Percentiles rank a stretch among this genome's conserved stretches.
Conservation (phyloP, 768 basidiomycete genomes). For the Phanerochaete carnosa region DNA sequence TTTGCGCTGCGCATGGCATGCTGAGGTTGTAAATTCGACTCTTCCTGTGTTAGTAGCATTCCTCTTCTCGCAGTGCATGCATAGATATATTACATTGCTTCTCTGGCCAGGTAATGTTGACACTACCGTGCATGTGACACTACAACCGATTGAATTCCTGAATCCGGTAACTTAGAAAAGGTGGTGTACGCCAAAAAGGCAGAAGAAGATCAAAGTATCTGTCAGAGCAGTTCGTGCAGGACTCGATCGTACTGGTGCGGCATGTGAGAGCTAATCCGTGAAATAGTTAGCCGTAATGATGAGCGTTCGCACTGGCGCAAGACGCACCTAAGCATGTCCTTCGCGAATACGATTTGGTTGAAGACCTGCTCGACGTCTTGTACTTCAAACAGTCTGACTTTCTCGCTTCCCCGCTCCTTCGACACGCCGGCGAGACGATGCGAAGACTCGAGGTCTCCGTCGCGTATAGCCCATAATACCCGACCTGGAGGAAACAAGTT, state of each 20-base stretch:
- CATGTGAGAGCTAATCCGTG: conserved; percentile 40
- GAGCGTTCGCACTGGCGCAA: background rate
- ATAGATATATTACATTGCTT: conserved; percentile 6
- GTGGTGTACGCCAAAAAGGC: background rate
- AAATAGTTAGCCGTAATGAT: conserved; percentile 21
- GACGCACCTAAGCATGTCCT: conserved; percentile 75
- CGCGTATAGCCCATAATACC: conserved; percentile 76
- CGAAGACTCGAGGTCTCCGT: conserved; percentile 62
- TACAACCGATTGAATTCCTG: background rate
- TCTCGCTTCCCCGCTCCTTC: conserved; percentile 33
- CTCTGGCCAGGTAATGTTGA: conserved; percentile 7
- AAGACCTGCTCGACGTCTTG: conserved; percentile 75
- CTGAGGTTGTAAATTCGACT: background rate
- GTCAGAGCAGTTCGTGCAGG: conserved; percentile 55
- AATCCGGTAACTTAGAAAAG: background rate
- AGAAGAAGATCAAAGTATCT: background rate
- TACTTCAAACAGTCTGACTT: conserved; percentile 74
- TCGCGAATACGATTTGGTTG: conserved; percentile 75
- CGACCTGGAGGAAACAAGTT: conserved; percentile 75
- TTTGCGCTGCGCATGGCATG: background rate
- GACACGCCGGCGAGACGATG: conserved; percentile 33
- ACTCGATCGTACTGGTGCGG: conserved; percentile 80
- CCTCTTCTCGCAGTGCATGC: background rate
- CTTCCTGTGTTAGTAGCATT: background rate
- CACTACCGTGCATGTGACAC: conserved; percentile 1